Percentiles rank a stretch among this genome's conserved stretches.
phyloP scores from a whole-genome alignment of 2,329 filamentous ascomycete genomes.

The Stachybotrys chartarum region DNA sequence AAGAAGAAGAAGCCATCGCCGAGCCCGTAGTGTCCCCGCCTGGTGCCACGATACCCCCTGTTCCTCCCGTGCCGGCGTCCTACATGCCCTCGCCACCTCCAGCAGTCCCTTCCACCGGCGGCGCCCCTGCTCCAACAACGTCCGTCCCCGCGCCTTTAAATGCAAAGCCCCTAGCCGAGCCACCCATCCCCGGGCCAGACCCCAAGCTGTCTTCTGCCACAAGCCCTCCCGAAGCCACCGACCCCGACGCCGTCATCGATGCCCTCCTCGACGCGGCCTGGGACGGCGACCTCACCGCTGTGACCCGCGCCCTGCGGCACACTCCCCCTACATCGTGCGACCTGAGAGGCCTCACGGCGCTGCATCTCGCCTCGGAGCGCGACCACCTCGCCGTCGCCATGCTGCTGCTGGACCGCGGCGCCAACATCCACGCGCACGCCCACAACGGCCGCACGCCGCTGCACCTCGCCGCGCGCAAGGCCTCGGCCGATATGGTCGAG shows the following conservation, averaged over 20 bases:
- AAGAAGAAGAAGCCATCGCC: not conserved
- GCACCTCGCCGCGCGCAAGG: conserved; percentile 21
- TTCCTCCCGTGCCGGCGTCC: not conserved
- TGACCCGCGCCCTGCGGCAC: conserved; percentile 13
- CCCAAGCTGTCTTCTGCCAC: not conserved
- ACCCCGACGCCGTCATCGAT: conserved; percentile 12
- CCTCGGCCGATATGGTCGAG: conserved; percentile 20
- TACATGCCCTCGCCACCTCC: not conserved
- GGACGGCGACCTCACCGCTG: conserved; percentile 20
- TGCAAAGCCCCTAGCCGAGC: not conserved
- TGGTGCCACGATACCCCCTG: not conserved
- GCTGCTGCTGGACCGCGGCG: conserved; percentile 20
- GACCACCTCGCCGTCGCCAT: conserved; percentile 25
- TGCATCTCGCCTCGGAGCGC: conserved; percentile 22
- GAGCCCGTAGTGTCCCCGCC: not conserved
- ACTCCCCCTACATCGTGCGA: conserved; percentile 17
- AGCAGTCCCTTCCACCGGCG: not conserved
- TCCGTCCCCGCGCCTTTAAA: not conserved
- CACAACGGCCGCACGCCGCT: conserved; percentile 22
- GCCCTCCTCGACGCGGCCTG: conserved; percentile 23
- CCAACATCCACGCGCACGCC: conserved; percentile 16
- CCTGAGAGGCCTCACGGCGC: conserved; percentile 18
- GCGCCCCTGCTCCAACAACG: not conserved
- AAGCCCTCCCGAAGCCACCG: not conserved
- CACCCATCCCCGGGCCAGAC: not conserved